phyloP scores from a whole-genome alignment of 768 basidiomycete genomes.

The Scleroderma bovista region DNA sequence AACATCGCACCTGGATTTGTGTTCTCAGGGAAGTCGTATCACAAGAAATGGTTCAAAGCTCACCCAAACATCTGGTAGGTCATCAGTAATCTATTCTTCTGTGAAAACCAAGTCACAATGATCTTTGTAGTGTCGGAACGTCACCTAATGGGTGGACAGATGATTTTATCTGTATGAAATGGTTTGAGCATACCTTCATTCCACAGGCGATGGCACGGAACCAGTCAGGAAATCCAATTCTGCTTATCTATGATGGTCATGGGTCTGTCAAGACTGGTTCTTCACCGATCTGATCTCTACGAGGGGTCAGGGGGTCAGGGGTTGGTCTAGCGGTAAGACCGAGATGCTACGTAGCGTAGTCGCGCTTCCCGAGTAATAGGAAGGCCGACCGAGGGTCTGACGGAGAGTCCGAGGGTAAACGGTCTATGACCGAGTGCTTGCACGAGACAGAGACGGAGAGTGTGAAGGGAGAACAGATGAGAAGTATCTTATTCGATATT shows the following conservation, averaged over 20 bases:
- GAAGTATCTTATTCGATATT: too few relatives aligned
- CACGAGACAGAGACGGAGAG: too few relatives aligned
- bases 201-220: slow-evolving; percentile 28
- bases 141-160: slow-evolving; percentile 41
- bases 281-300: too few relatives aligned
- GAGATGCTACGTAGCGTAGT: too few relatives aligned
- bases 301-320: too few relatives aligned
- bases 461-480: too few relatives aligned
- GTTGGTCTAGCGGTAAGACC: too few relatives aligned
- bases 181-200: slow-evolving; percentile 37
- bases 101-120: not conserved
- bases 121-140: slow-evolving; percentile 22
- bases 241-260: slow-evolving; percentile 42
- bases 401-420: too few relatives aligned
- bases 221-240: slow-evolving; percentile 24
- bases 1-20: slow-evolving; percentile 33
- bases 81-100: not conserved
- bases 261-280: too few relatives aligned
- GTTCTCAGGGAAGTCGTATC: slow-evolving; percentile 27
- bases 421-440: too few relatives aligned
- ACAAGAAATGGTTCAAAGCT: slow-evolving; percentile 21
- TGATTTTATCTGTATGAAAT: slow-evolving; percentile 29
- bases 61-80: slow-evolving; percentile 18
- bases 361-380: too few relatives aligned
- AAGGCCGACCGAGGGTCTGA: too few relatives aligned